Base-by-base conservation (phyloP, 2,329 filamentous ascomycete species). In the Fusarium sarcochroum region DNA sequence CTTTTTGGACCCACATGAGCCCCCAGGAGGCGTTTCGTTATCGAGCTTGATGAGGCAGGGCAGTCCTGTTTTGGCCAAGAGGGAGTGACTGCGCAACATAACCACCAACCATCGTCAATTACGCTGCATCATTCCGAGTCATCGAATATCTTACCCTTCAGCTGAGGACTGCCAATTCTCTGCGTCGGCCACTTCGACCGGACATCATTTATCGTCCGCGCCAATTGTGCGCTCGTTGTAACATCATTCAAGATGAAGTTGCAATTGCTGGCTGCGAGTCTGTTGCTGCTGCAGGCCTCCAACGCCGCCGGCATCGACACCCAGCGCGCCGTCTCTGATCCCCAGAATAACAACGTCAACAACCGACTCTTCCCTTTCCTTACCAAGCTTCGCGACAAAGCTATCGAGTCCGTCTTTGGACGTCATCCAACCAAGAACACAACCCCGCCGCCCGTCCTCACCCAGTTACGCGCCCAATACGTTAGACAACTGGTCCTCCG, bases 401-500 rank as follows among this genome's bases (percentile, higher is more conserved):
- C 80, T 42, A 79, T 87, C 37, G 84, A 86, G 68, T 76, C 84
- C 27, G 71, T 87, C 42, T 87, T 87, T 59, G 84, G 85, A 14
- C 77, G 78, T 8, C 80, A 81, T 68, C 78, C 79, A 3, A 76
- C 73, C 32, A 78, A 78, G 52, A 63, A 72, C 41, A 55, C 70
- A 65, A 49, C 64, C 30, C 58, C 62, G n/a, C 65, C 71, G 30
- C 34, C 73, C 56, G 63, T 74, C 51, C 69, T 73, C 66, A 76
- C 70, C 59, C 77, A 73, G 46, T 67, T 82, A 27, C 77, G 81
- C 27, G 80, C 76, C 27, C 81, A 82, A 67, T 97, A 97, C 77
- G 88, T 89, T 65, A 88, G 91, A 66, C 90, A 98, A 78, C 85
- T 97, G n/a, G 93, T 99, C 17, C 82, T 98, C 66, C 90, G 96